Evolutionary conservation across 2,329 filamentous ascomycete species (phyloP), one percentile per base, ranked within the genome.

Genomic region (Fusarium bactridioides): DNA sequence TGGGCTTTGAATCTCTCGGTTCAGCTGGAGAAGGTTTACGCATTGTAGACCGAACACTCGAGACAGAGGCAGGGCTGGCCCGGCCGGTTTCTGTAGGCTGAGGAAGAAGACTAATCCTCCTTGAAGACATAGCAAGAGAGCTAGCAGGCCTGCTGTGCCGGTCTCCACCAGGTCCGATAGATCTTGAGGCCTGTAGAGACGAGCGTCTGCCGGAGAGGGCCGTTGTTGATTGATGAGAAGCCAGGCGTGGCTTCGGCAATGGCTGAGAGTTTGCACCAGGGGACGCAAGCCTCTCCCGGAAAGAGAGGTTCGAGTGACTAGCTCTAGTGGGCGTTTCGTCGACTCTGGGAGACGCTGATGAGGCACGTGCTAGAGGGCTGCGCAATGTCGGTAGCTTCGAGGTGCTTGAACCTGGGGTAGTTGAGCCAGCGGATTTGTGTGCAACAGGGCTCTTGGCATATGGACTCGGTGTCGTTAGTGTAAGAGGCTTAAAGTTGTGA

Each of bases 401-500:
- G 47, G 76, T 77, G 18, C 80, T 79, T 6, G 84, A 84, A 13
- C 79, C 77, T 1, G 85, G 82, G 11, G 83, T 83, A 18, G 85
- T 69, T 3, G 85, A 83, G 1, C 85, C 86, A 31, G 76, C 73
- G 4, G 85, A 84, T 41, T 83, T 83, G 16, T 81, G 76, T 5
- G 81, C 77, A n/a, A 78, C 80, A 7, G 84, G 82, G 1, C 83
- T 83, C 53, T 83, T 88, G 10, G 86, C 80, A 67, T 88, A 88
- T 0, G 89, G 86, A 69, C 87, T 90, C 0, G 90, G 88, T 3
- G 88, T 89, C 11, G 88, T 90, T 48, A 89, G 81, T 40, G 82
- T 88, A 16, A 91, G 81, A 16, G 91, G 88, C 75, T 89, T 91
- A 82, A 90, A 92, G 78, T 89, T 89, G 79, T 92, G 90, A 31